Evolutionary conservation across 495 filamentous ascomycete species (phyloP), one percentile per base, ranked within the genome.

Genomic region (Neurospora tetraspora): DNA sequence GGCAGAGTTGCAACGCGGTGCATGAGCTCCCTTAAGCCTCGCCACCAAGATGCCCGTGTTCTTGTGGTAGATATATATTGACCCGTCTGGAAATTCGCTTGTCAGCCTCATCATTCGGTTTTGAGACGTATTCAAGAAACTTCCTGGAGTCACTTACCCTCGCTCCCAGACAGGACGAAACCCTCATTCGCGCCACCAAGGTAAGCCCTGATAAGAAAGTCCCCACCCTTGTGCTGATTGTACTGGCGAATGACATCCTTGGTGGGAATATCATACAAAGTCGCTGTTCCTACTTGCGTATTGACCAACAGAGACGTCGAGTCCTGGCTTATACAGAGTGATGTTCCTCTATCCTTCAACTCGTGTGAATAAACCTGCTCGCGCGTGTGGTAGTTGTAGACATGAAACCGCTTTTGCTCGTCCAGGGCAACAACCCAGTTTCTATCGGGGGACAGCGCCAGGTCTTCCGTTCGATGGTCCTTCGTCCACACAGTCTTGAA

Each of bases 161-260:
- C 93, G 77, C 94, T 96, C 31, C 96, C 96, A 78, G 91, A 93
- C 20, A 96, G 86, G 37, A 98, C 89, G 79, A 98, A 96, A 77
- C 90, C 93, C 83, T 98, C 94, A 68, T 90, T 88, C 1, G 96
- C 94, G 18, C 96, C 96, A 7, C 96, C 96, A 82, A 97, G 94
- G 5, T 83, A 83, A 80, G 90, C 92, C 59, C 96, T 83, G 75
- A 99, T 96, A 20, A 96, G 87, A 75, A 85, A 96, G 4, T 88
- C 78, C 34, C 86, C 88, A 74, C 93, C 92, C 71, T 85, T 87
- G 72, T 94, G 90, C 11, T 94, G 94, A 8, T 85, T 81, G 80
- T 92, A 99, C 40, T 84, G 86, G 72, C 91, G 89, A 40, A 95
- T 81, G n/a, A 90, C 83, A 37, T 92, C 88, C 6, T 88, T 88